phyloP scores from a whole-genome alignment of 1,284 basidiomycete genomes.

The Moesziomyces globuligerus region DNA sequence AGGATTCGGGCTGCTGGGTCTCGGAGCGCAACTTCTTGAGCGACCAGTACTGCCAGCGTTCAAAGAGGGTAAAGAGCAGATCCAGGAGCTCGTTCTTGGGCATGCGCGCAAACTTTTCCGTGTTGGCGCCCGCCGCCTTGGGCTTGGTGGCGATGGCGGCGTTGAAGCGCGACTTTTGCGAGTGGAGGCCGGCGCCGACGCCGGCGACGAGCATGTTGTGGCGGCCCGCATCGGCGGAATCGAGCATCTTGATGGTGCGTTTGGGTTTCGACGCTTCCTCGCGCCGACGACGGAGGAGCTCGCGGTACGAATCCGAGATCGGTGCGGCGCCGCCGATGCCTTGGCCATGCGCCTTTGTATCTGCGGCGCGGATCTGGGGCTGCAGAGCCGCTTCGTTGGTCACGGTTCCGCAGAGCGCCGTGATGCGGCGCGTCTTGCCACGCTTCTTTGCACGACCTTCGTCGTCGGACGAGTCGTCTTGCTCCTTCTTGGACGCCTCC shows the following conservation, averaged over 20 bases:
- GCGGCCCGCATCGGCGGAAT: constrained; percentile 64
- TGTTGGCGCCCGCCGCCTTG: not conserved
- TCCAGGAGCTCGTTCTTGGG: constrained; percentile 89
- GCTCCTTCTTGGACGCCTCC: constrained; percentile 29
- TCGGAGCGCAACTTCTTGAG: constrained; percentile 81
- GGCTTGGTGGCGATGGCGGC: constrained; percentile 31
- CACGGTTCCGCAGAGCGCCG: constrained; percentile 56
- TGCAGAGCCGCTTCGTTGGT: constrained; percentile 63
- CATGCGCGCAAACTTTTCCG: constrained; percentile 84
- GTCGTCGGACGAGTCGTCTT: constrained; percentile 27
- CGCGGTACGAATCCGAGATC: constrained; percentile 68
- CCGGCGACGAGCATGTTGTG: constrained; percentile 67
- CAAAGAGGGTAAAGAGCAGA: constrained; percentile 82
- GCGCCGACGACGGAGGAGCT: constrained; percentile 68
- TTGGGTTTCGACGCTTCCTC: constrained; percentile 68
- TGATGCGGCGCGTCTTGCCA: constrained; percentile 30
- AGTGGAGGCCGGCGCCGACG: constrained; percentile 49
- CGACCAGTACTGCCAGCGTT: constrained; percentile 82
- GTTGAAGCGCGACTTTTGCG: constrained; percentile 47
- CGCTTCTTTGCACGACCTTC: constrained; percentile 21
- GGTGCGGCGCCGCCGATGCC: constrained; percentile 48
- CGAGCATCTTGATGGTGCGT: constrained; percentile 69
- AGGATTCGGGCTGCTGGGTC: constrained; percentile 89
- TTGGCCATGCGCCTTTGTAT: constrained; percentile 22
- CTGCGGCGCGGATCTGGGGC: constrained; percentile 47